Evolutionary conservation across 179 eudicot species (phyloP), one percentile per base, ranked within the genome.

Genomic region (Heliamphora pulchella): DNA sequence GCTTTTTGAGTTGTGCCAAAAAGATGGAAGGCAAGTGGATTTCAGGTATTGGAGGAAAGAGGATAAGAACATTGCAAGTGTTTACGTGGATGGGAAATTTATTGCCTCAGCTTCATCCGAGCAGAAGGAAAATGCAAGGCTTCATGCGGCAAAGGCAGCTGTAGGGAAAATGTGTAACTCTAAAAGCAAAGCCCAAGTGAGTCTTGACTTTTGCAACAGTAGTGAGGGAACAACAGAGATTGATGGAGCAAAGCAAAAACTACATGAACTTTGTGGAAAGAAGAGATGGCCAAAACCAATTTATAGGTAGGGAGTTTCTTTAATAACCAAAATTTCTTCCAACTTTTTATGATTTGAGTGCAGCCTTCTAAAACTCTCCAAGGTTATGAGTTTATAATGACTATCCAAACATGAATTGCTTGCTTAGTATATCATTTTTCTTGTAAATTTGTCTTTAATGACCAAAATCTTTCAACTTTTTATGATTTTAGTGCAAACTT

Each of bases 1-100:
- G 88, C 93, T 96, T 5, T 88, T 73, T 78, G 96, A 92, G 76
- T 3, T 85, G n/a, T 94, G 96, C 82, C 97, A 94, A 57, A 93
- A 92, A 85, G 87, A 88, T 67, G 91, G 92, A 39, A 88, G 86
- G 61, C 86, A 90, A 6, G 86, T 95, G 65, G 86, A 88, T 50
- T 81, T 92, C 17, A 83, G 55, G 75, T 80, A 86, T 44, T 70
- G 83, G 86, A 85, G 90, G 76, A 80, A 83, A 71, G 83, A 61
- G 46, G 89, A 86, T n/a, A 85, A 55, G 76, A 84, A 79, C 74
- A 82, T 89, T 47, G 91, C 93, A 1, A 88, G 88, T 61, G 86
- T 93, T 17, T 91, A 80, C 77, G 90, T 91, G 3, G 89, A 90
- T 80, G 93, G 91, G 20, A 44, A 81, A 41, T 82, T 89, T 50